phyloP scores from a whole-genome alignment of 1,139 yeast species.

The Geotrichum candidum region DNA sequence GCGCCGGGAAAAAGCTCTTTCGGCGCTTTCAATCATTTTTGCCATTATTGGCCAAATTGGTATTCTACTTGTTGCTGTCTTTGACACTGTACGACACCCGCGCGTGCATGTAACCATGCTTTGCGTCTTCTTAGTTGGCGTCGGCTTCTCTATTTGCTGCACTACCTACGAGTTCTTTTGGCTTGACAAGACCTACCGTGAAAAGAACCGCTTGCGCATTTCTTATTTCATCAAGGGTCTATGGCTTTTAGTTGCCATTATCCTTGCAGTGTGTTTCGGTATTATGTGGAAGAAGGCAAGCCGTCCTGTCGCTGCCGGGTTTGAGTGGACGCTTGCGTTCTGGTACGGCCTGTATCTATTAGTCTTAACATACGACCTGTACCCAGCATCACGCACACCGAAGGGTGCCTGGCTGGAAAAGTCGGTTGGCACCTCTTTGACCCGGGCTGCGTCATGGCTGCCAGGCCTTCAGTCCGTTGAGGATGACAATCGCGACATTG shows the following conservation, averaged over 20 bases:
- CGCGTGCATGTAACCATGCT: conserved; percentile 67
- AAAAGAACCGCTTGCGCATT: conserved; percentile 39
- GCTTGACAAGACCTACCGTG: conserved; percentile 52
- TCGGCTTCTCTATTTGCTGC: conserved; percentile 58
- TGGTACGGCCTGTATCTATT: conserved; percentile 71
- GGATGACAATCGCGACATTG: background rate
- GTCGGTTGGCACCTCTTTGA: conserved; percentile 1
- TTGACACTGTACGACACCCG: conserved; percentile 58
- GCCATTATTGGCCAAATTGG: conserved; percentile 71
- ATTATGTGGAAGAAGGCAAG: conserved; percentile 39
- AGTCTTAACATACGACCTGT: conserved; percentile 63
- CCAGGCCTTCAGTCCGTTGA: conserved; percentile 18
- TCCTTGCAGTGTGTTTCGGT: conserved; percentile 66
- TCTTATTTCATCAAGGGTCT: conserved; percentile 44
- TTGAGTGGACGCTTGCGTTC: conserved; percentile 82
- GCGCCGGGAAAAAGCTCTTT: conserved; percentile 45
- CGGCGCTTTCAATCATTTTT: conserved; percentile 46
- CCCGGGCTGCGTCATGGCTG: conserved; percentile 21
- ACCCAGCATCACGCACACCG: conserved; percentile 48
- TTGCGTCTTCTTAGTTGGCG: conserved; percentile 62
- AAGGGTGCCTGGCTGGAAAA: conserved; percentile 21
- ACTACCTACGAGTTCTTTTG: conserved; percentile 55
- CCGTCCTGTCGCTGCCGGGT: conserved; percentile 48
- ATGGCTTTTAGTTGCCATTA: conserved; percentile 68
- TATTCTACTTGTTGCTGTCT: conserved; percentile 65